These are phyloP conservation scores for Ceratocystiopsis sp. DNA, from an alignment of 2,329 filamentous ascomycete species.

Conservation along the genomic window DNA sequence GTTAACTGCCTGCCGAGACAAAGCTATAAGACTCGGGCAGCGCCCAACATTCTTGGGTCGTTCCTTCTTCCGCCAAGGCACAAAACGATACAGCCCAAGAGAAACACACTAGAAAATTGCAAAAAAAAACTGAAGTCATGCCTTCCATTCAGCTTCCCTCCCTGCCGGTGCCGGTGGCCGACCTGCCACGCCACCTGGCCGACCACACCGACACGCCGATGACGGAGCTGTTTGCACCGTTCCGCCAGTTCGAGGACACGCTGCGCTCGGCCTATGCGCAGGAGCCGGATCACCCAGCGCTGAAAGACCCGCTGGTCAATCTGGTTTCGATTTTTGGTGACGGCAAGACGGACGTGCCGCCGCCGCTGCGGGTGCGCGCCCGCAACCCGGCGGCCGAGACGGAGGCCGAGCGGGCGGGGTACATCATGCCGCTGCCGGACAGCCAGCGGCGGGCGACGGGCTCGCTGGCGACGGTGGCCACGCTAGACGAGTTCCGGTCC, in stretches of 20 bases:
- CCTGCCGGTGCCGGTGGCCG: conserved; percentile 27
- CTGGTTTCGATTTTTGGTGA: conserved; percentile 48
- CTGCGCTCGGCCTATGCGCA: conserved; percentile 54
- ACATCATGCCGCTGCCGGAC: conserved; percentile 50
- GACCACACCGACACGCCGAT: conserved; percentile 36
- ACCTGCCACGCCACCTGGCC: conserved; percentile 19
- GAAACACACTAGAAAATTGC: too few relatives aligned
- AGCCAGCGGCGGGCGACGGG: conserved; percentile 44
- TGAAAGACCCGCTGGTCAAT: conserved; percentile 42
- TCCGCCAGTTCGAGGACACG: conserved; percentile 48
- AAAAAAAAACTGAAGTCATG: conserved; percentile 13
- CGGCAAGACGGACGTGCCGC: conserved; percentile 23
- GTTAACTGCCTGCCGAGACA: too few relatives aligned
- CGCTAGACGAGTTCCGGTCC: conserved; percentile 50
- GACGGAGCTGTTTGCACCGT: conserved; percentile 43
- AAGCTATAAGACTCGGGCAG: too few relatives aligned
- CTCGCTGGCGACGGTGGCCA: conserved; percentile 49
- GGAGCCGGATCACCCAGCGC: conserved; percentile 38
- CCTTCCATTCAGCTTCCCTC: conserved; percentile 22
- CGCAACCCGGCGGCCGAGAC: conserved; percentile 41
- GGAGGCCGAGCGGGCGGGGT: conserved; percentile 41
- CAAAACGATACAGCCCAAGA: too few relatives aligned
- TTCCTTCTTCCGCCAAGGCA: background rate
- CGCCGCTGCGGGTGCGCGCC: conserved; percentile 41
- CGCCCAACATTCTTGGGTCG: too few relatives aligned